Conservation (phyloP, 2,329 filamentous ascomycete genomes). For the Emmonsiellopsis sp. region DNA sequence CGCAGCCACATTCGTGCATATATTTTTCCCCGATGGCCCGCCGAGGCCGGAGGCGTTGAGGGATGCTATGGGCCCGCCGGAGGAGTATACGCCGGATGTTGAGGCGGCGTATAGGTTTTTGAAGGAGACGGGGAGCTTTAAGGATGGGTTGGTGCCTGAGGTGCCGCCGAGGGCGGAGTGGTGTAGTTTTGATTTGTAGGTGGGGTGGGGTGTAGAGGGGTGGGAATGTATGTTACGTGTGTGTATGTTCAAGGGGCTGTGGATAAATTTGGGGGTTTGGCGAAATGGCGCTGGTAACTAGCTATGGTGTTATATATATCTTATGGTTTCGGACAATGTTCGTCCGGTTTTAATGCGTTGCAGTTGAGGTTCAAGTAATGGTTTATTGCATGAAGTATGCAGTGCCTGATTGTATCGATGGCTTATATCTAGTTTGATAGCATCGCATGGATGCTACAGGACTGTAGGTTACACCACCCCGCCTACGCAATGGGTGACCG, state of each 20-base stretch:
- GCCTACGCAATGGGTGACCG: too few species aligned
- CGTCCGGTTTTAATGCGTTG: too few species aligned
- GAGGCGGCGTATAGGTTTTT: constrained; percentile 58
- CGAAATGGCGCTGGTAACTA: background rate
- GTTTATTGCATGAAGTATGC: too few species aligned
- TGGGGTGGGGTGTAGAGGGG: background rate
- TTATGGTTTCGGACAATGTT: too few species aligned
- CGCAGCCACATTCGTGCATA: constrained; percentile 51
- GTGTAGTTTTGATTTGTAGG: constrained; percentile 62
- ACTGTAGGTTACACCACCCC: too few species aligned
- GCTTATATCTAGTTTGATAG: too few species aligned
- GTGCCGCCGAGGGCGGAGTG: constrained; percentile 71
- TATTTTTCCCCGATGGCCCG: constrained; percentile 66
- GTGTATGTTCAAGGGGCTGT: background rate
- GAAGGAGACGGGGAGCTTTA: constrained; percentile 57
- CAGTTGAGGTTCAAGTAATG: too few species aligned
- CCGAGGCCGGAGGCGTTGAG: constrained; percentile 41
- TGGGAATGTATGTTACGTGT: background rate
- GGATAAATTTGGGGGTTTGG: background rate
- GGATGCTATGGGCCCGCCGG: constrained; percentile 43
- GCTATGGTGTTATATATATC: too few species aligned
- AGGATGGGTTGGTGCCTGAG: constrained; percentile 62
- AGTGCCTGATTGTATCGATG: too few species aligned
- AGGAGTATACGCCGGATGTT: constrained; percentile 43
- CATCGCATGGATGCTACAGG: too few species aligned